Evolutionary conservation across 495 filamentous ascomycete genomes (phyloP).

Genomic region (Lichina pygmaea): DNA sequence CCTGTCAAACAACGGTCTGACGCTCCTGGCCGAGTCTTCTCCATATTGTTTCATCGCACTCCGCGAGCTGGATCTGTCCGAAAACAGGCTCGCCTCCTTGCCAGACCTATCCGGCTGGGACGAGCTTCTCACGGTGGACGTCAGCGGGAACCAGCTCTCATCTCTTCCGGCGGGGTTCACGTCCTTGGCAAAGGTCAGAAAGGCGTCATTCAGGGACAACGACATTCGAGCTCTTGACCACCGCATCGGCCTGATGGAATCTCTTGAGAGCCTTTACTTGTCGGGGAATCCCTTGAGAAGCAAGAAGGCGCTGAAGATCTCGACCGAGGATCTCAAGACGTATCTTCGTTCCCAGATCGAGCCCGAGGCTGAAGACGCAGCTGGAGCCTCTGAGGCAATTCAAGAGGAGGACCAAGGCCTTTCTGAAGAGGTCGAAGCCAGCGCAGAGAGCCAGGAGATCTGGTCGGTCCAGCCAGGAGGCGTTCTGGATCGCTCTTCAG

Average conservation of each 20-base stretch:
- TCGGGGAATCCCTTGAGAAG: constrained; percentile 71
- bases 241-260: constrained; percentile 56
- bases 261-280: constrained; percentile 40
- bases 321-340: constrained; percentile 56
- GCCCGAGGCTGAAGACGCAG: constrained; percentile 13
- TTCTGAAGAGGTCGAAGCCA: background rate
- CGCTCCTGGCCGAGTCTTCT: constrained; percentile 21
- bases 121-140: constrained; percentile 40
- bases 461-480: constrained; percentile 48
- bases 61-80: constrained; percentile 41
- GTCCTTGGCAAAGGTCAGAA: constrained; percentile 33
- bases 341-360: constrained; percentile 43
- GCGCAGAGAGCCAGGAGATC: background rate
- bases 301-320: constrained; percentile 56
- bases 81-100: constrained; percentile 47
- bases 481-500: constrained; percentile 44
- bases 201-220: constrained; percentile 63
- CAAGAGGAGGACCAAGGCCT: constrained; percentile 4
- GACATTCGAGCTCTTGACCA: constrained; percentile 49
- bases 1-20: constrained; percentile 46
- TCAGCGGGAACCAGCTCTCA: constrained; percentile 55
- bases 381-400: constrained; percentile 1
- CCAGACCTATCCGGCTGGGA: constrained; percentile 48
- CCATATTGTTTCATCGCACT: constrained; percentile 38
- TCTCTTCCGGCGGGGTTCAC: constrained; percentile 50